These are phyloP conservation scores for Colletotrichum agaves DNA, from an alignment of 2,329 filamentous ascomycete species.

Conservation along the genomic window DNA sequence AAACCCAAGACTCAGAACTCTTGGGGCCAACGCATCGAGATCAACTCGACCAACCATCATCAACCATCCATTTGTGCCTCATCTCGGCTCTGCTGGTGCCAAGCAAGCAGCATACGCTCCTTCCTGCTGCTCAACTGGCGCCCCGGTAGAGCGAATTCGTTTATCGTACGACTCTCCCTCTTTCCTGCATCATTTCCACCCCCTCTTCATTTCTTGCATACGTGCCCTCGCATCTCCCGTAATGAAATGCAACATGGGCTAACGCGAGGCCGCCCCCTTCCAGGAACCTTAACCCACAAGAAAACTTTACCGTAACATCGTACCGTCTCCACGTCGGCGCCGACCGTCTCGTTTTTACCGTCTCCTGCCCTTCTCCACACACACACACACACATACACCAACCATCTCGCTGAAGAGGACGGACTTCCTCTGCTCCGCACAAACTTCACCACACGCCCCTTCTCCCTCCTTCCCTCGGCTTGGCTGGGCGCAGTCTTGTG, in stretches of 20 bases:
- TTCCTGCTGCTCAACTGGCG: background rate
- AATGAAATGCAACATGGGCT: constrained; percentile 6
- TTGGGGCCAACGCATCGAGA: constrained; percentile 16
- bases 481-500: constrained; percentile 33
- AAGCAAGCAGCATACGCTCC: constrained; percentile 30
- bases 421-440: background rate
- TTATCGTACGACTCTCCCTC: background rate
- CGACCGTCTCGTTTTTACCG: constrained; percentile 18
- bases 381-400: too few species aligned
- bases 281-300: constrained; percentile 11
- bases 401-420: constrained; percentile 8
- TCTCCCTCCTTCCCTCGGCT: constrained; percentile 14
- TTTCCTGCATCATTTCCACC: background rate
- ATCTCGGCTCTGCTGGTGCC: constrained; percentile 4
- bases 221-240: background rate
- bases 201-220: constrained; percentile 10
- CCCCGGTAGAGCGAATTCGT: constrained; percentile 20
- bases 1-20: constrained; percentile 10
- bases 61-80: background rate
- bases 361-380: background rate
- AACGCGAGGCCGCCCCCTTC: background rate
- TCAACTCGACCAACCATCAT: constrained; percentile 17
- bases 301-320: constrained; percentile 5
- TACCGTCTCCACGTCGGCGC: constrained; percentile 8
- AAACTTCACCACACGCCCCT: background rate